These are phyloP conservation scores for Chaetoceros muelleri DNA, from an alignment of 108 stramenopile species.

Conservation along the genomic window DNA sequence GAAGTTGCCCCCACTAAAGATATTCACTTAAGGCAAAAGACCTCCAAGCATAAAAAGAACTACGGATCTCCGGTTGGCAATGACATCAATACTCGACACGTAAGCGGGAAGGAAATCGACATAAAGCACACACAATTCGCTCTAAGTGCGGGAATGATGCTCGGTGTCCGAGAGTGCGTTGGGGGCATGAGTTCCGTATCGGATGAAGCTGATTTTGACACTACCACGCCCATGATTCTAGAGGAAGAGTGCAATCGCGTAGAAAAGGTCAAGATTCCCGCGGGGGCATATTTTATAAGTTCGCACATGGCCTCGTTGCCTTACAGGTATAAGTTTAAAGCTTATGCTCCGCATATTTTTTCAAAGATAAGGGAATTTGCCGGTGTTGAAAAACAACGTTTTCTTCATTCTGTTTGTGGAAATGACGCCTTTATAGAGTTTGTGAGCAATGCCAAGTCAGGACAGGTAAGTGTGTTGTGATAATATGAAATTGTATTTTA, in stretches of 20 bases:
- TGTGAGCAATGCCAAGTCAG: constrained; percentile 80
- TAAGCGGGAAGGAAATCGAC: constrained; percentile 35
- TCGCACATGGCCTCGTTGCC: constrained; percentile 6
- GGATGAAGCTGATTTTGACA: too few species aligned
- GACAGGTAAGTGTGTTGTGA: constrained; percentile 24
- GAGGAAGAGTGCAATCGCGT: constrained; percentile 18
- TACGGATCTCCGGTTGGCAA: neutral
- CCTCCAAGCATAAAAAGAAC: neutral
- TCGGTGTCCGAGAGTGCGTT: constrained; percentile 54
- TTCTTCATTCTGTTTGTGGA: constrained; percentile 75
- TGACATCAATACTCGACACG: neutral
- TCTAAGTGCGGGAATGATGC: constrained; percentile 84
- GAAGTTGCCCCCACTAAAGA: neutral
- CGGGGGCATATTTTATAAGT: constrained; percentile 20
- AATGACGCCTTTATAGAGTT: constrained; percentile 86
- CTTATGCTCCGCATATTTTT: constrained; percentile 66
- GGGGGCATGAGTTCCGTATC: constrained; percentile 15
- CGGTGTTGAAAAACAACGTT: constrained; percentile 56
- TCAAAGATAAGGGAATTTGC: constrained; percentile 39
- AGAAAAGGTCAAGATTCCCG: constrained; percentile 27
- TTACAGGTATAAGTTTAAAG: constrained; percentile 85
- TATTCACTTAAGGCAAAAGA: neutral
- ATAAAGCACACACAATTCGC: constrained; percentile 65
- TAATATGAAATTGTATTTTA: neutral
- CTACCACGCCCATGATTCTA: too few species aligned